These are phyloP conservation scores for Dioscorea zingiberensis DNA, from an alignment of 106 monocot species.

Conservation along the genomic window DNA sequence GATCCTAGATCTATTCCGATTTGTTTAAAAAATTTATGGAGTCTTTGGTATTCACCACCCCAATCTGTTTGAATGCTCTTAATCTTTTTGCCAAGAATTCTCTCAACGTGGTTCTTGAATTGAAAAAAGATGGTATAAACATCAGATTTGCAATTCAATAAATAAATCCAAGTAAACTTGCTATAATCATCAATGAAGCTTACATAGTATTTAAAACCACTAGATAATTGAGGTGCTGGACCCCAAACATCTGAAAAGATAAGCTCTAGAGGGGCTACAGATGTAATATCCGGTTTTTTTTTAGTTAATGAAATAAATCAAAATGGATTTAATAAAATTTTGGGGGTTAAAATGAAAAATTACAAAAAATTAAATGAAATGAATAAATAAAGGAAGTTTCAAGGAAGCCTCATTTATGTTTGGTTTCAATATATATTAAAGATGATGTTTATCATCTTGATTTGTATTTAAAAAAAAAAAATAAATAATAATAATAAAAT, in stretches of 20 bases:
- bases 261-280: background rate
- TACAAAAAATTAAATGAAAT: too few relatives aligned
- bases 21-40: background rate
- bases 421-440: too few relatives aligned
- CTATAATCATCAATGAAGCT: background rate
- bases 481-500: too few relatives aligned
- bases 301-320: too few relatives aligned
- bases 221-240: background rate
- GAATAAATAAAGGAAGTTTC: too few relatives aligned
- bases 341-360: too few relatives aligned
- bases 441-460: too few relatives aligned
- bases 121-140: background rate
- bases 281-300: too few relatives aligned
- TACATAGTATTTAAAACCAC: background rate
- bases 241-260: slow-evolving; percentile 5
- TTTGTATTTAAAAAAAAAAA: too few relatives aligned
- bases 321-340: too few relatives aligned
- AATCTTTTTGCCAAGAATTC: background rate
- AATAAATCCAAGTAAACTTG: background rate
- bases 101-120: background rate
- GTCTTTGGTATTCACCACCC: background rate
- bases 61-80: too few relatives aligned
- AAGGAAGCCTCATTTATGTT: too few relatives aligned
- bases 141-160: background rate
- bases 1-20: background rate